Conservation (phyloP, 2,329 filamentous ascomycete genomes). For the Botrytis porri region DNA sequence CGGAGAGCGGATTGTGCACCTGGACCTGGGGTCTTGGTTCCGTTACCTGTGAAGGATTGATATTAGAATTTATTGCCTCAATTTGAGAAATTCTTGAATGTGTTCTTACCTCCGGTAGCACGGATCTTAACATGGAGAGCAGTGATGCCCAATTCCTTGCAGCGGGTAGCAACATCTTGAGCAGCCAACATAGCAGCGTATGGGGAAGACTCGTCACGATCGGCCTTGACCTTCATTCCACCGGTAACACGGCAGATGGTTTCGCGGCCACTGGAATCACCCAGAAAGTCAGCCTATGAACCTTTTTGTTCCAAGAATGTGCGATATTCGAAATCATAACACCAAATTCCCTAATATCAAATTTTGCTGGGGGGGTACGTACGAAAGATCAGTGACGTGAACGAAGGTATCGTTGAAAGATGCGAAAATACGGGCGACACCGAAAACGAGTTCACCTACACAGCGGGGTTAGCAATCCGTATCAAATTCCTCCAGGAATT, state of each 20-base stretch:
- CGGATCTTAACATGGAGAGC: slow-evolving; percentile 99
- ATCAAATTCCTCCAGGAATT: neutral
- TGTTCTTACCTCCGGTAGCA: slow-evolving; percentile 80
- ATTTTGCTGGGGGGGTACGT: slow-evolving; percentile 43
- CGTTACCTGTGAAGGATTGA: slow-evolving; percentile 64
- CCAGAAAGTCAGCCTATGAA: slow-evolving; percentile 61
- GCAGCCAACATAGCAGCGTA: slow-evolving; percentile 99
- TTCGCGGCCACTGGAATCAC: slow-evolving; percentile 91
- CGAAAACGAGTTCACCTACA: slow-evolving; percentile 72
- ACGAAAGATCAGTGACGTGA: slow-evolving; percentile 99
- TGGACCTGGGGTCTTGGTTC: slow-evolving; percentile 99
- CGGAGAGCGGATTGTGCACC: slow-evolving; percentile 99
- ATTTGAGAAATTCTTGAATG: neutral
- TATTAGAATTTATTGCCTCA: slow-evolving; percentile 4
- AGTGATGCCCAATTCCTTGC: slow-evolving; percentile 82
- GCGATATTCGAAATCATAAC: slow-evolving; percentile 19
- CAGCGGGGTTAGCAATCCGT: slow-evolving; percentile 10
- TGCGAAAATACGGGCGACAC: slow-evolving; percentile 76
- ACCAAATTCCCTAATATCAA: slow-evolving; percentile 20
- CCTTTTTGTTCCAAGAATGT: slow-evolving; percentile 32
- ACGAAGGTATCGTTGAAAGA: slow-evolving; percentile 73
- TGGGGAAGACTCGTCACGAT: slow-evolving; percentile 99
- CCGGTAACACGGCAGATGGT: slow-evolving; percentile 99
- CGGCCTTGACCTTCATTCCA: slow-evolving; percentile 99
- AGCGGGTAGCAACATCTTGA: slow-evolving; percentile 92